These are phyloP conservation scores for Scheffersomyces lignicola DNA, from an alignment of 1,139 yeast species.

Conservation along the genomic window DNA sequence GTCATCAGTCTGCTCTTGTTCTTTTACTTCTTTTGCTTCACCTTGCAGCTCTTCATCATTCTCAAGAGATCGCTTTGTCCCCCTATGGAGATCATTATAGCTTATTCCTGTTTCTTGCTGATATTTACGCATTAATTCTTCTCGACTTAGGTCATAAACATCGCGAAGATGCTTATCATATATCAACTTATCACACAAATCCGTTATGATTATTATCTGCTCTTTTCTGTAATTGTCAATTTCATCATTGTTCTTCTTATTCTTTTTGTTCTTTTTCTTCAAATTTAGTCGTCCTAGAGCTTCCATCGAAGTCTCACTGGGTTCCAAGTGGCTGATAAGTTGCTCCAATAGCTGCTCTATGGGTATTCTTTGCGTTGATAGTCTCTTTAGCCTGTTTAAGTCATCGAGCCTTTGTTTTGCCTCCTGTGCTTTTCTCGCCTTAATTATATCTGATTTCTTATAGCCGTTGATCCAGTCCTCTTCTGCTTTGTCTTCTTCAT, in stretches of 20 bases:
- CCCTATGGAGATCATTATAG: conserved; percentile 16
- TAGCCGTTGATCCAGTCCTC: conserved; percentile 51
- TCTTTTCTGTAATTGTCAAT: conserved; percentile 24
- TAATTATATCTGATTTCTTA: conserved; percentile 46
- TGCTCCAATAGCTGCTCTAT: conserved; percentile 27
- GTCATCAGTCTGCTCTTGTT: conserved; percentile 15
- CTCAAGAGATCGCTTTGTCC: conserved; percentile 20
- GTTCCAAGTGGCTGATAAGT: conserved; percentile 47
- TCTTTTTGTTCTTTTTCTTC: conserved; percentile 20
- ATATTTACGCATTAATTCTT: conserved; percentile 58
- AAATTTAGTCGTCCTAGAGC: conserved; percentile 49
- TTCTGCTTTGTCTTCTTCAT: conserved; percentile 35
- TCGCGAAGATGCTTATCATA: conserved; percentile 39
- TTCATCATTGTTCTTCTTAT: conserved; percentile 10
- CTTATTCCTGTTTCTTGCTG: conserved; percentile 50
- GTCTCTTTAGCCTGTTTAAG: conserved; percentile 9
- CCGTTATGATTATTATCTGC: conserved; percentile 46
- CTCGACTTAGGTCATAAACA: conserved; percentile 57
- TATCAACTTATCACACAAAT: conserved; percentile 46
- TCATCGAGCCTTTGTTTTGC: conserved; percentile 18
- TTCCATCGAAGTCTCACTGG: conserved; percentile 67
- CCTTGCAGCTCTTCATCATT: conserved; percentile 14
- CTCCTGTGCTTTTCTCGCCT: conserved; percentile 46
- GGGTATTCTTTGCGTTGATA: conserved; percentile 11
- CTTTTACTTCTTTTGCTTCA: conserved; percentile 12